Percentiles rank a stretch among this genome's conserved stretches.
Conservation (phyloP, 2,329 filamentous ascomycete species). For the Zasmidium angulare region DNA sequence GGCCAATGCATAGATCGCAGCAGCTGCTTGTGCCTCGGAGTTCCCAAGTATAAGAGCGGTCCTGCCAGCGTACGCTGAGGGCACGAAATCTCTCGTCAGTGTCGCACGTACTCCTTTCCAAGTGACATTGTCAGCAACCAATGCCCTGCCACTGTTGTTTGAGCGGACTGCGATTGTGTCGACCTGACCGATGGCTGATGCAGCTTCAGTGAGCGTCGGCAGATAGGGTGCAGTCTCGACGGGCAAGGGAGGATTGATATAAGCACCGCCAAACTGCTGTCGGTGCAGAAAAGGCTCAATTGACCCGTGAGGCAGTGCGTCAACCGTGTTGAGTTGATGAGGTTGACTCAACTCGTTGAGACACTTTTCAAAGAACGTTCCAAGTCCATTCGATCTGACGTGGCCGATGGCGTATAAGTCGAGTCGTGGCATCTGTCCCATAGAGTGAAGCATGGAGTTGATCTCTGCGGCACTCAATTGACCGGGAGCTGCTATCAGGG, state of each 20-base stretch:
- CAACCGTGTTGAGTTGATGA: slow-evolving; percentile 74
- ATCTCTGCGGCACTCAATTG: slow-evolving; percentile 85
- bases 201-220: slow-evolving; percentile 69
- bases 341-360: slow-evolving; percentile 71
- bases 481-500: slow-evolving; percentile 80
- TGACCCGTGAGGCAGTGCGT: slow-evolving; percentile 65
- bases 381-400: slow-evolving; percentile 70
- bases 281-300: slow-evolving; percentile 73
- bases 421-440: slow-evolving; percentile 77
- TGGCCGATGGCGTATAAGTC: slow-evolving; percentile 79
- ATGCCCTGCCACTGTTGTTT: slow-evolving; percentile 51
- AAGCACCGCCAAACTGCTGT: slow-evolving; percentile 77
- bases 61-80: slow-evolving; percentile 74
- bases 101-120: slow-evolving; percentile 86
- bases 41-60: slow-evolving; percentile 74
- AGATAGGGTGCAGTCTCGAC: slow-evolving; percentile 57
- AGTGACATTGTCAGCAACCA: slow-evolving; percentile 77
- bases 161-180: slow-evolving; percentile 73
- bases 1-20: slow-evolving; percentile 74
- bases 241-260: slow-evolving; percentile 70
- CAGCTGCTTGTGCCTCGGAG: slow-evolving; percentile 72
- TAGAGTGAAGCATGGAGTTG: slow-evolving; percentile 72
- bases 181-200: slow-evolving; percentile 73
- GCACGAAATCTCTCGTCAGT: slow-evolving; percentile 76
- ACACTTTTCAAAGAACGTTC: slow-evolving; percentile 74